These are phyloP conservation scores for Aspergillus brunneoviolaceus DNA, from an alignment of 2,329 filamentous ascomycete genomes.

Conservation along the genomic window DNA sequence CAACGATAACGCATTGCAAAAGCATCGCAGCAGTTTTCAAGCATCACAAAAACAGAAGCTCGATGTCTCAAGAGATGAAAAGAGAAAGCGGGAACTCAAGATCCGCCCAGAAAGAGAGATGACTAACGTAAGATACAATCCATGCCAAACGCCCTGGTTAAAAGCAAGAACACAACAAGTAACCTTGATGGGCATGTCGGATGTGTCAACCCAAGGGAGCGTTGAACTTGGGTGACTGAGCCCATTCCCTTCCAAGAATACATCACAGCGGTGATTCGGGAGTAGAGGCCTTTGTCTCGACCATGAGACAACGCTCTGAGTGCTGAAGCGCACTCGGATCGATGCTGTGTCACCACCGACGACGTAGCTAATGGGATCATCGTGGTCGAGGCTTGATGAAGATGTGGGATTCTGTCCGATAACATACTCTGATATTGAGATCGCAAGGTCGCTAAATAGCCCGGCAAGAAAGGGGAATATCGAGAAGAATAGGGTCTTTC, in stretches of 20 bases:
- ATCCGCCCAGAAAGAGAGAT: slow-evolving; percentile 13
- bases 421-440: slow-evolving; percentile 25
- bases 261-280: not conserved
- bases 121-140: slow-evolving; percentile 13
- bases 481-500: not conserved
- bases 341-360: not conserved
- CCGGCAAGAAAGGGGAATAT: slow-evolving; percentile 20
- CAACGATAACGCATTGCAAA: slow-evolving; percentile 1
- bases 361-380: not conserved
- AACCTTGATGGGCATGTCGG: slow-evolving; percentile 14
- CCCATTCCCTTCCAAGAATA: not conserved
- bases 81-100: slow-evolving; percentile 8
- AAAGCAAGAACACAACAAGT: slow-evolving; percentile 11
- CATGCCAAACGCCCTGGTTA: slow-evolving; percentile 23
- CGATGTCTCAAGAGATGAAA: slow-evolving; percentile 8
- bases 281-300: not conserved
- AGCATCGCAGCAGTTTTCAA: slow-evolving; percentile 15
- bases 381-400: slow-evolving; percentile 2
- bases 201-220: slow-evolving; percentile 2
- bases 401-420: slow-evolving; percentile 12
- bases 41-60: slow-evolving; percentile 13
- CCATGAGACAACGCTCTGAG: not conserved
- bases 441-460: slow-evolving; percentile 32
- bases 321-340: not conserved
- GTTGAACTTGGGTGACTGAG: not conserved